phyloP scores from a whole-genome alignment of 2,329 filamentous ascomycete species.

The Stemphylium beticola region DNA sequence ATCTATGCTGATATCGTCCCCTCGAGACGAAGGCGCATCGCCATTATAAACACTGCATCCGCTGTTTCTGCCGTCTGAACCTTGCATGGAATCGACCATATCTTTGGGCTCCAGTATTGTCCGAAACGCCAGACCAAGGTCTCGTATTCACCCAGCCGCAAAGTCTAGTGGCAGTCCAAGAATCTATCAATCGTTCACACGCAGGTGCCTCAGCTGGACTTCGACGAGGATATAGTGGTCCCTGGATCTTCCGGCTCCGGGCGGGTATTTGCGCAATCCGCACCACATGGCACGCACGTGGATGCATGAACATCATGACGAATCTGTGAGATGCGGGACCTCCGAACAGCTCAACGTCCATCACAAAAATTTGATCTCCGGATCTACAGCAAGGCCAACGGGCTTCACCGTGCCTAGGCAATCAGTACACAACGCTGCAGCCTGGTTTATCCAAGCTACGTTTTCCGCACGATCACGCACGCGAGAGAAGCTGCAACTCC shows the following conservation, averaged over 20 bases:
- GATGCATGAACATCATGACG: conserved; percentile 14
- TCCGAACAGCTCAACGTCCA: conserved; percentile 2
- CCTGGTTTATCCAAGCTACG: not conserved
- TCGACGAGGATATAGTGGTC: not conserved
- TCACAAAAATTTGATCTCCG: conserved; percentile 2
- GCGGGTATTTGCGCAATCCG: conserved; percentile 12
- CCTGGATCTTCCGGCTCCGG: conserved; percentile 13
- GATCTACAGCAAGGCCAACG: conserved; percentile 4
- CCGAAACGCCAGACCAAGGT: not conserved
- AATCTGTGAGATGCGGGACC: conserved; percentile 2
- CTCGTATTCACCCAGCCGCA: not conserved
- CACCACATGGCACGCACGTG: conserved; percentile 14
- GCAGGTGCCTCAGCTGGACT: not conserved
- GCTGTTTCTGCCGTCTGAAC: no score
- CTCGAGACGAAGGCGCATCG: no score
- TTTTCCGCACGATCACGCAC: conserved; percentile 1
- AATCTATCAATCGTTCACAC: not conserved
- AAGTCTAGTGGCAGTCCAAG: no score
- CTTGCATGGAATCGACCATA: no score
- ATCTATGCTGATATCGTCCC: no score
- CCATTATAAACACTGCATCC: no score
- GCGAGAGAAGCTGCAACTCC: not conserved
- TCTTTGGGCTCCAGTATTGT: no score
- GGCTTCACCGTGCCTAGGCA: not conserved
- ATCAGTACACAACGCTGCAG: not conserved